These are phyloP conservation scores for Mortierella sp. DNA, from an alignment of 371 early-diverging fungal genomes.

Conservation along the genomic window DNA sequence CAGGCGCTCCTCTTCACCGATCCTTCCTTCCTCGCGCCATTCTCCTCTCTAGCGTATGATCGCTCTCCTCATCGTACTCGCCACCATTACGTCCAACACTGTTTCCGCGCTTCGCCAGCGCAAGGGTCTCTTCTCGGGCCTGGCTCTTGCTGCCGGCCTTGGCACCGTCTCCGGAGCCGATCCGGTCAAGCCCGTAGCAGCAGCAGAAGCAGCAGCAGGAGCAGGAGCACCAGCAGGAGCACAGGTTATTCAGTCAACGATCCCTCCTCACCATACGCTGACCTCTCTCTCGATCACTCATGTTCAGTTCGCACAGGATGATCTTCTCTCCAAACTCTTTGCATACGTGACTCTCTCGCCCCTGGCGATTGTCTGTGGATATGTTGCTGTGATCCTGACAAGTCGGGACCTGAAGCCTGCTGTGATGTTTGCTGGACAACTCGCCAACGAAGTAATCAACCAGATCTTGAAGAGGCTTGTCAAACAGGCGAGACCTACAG, in stretches of 20 bases:
- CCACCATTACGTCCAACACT: constrained; percentile 1
- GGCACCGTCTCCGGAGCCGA: neutral
- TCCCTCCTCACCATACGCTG: constrained; percentile 51
- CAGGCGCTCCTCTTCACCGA: no score
- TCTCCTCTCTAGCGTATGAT: neutral
- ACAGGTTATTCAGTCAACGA: constrained; percentile 17
- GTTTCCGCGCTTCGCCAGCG: constrained; percentile 19
- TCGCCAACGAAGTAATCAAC: constrained; percentile 83
- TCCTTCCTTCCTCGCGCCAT: neutral
- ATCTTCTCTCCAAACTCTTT: constrained; percentile 60
- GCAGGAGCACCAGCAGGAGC: neutral
- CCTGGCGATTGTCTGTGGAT: constrained; percentile 81
- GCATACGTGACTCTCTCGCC: constrained; percentile 85
- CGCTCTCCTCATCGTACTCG: neutral
- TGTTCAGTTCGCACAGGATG: constrained; percentile 73
- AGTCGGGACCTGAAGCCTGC: constrained; percentile 80
- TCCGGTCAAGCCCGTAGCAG: neutral
- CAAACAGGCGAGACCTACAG: constrained; percentile 78
- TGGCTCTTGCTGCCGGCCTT: neutral
- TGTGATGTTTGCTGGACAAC: constrained; percentile 82
- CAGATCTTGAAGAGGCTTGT: constrained; percentile 73
- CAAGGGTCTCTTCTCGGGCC: neutral
- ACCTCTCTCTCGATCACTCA: constrained; percentile 78
- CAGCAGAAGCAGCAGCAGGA: neutral
- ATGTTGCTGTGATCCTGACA: constrained; percentile 78